Evolutionary conservation across 768 basidiomycete species (phyloP).

Genomic region (Myochromella boudieri): DNA sequence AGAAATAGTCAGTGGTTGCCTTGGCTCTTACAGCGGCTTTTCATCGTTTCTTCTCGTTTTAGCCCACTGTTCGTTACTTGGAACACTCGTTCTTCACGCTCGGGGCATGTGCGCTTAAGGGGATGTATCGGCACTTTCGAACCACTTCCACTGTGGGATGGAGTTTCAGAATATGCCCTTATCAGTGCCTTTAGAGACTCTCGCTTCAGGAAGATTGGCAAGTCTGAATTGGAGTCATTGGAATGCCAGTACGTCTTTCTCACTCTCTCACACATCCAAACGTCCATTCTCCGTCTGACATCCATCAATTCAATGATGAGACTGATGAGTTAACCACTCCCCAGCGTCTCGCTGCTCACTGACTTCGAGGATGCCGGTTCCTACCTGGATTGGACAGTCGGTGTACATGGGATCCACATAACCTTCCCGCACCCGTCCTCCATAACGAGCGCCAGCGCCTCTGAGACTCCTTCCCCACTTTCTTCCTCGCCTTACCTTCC

Average conservation of each 20-base stretch:
- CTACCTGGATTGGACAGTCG: slow-evolving; percentile 93
- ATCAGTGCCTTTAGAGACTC: slow-evolving; percentile 88
- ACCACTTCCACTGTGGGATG: slow-evolving; percentile 67
- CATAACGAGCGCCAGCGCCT: slow-evolving; percentile 44
- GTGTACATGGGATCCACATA: slow-evolving; percentile 90
- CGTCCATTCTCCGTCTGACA: not conserved
- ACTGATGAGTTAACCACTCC: no score
- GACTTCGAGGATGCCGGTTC: slow-evolving; percentile 83
- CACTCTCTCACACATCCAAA: slow-evolving; percentile 3
- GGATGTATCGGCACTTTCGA: slow-evolving; percentile 97
- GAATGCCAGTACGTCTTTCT: slow-evolving; percentile 76
- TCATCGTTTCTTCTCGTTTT: slow-evolving; percentile 3
- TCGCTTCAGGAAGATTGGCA: slow-evolving; percentile 80
- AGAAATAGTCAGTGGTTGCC: slow-evolving; percentile 68
- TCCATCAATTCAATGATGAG: slow-evolving; percentile 10
- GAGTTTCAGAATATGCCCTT: slow-evolving; percentile 87
- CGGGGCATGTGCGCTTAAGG: slow-evolving; percentile 64
- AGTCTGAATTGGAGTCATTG: slow-evolving; percentile 72
- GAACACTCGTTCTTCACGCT: slow-evolving; percentile 70
- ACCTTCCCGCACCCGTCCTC: slow-evolving; percentile 79
- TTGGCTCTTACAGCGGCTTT: no score
- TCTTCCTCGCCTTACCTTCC: slow-evolving; percentile 66
- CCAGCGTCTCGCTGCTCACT: slow-evolving; percentile 92
- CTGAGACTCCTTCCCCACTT: slow-evolving; percentile 67
- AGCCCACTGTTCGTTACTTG: slow-evolving; percentile 97